phyloP scores from a whole-genome alignment of 495 filamentous ascomycete genomes.

The Lasiosphaeria hispida region DNA sequence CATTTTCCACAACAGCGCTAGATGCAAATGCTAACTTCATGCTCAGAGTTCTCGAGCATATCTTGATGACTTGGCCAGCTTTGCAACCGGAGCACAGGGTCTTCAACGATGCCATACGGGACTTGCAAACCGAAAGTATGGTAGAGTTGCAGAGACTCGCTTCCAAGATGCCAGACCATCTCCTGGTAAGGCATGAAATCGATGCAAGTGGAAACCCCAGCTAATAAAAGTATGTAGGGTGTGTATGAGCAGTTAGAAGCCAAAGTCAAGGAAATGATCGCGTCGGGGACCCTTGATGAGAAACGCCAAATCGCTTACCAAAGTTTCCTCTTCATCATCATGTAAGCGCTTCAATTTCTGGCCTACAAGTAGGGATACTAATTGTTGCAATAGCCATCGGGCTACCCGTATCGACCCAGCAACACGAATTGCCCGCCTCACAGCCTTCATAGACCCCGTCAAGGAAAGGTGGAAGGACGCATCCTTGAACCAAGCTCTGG shows the following conservation, averaged over 20 bases:
- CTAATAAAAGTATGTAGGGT: constrained; percentile 38
- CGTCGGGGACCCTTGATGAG: constrained; percentile 70
- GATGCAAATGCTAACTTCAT: constrained; percentile 75
- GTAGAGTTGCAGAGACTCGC: constrained; percentile 86
- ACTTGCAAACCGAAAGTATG: constrained; percentile 76
- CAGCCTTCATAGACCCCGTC: constrained; percentile 74
- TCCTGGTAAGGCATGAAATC: constrained; percentile 54
- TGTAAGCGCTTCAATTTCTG: constrained; percentile 48
- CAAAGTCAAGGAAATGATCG: constrained; percentile 77
- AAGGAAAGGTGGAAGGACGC: constrained; percentile 76
- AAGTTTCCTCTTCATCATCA: constrained; percentile 86
- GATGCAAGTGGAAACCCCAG: not conserved
- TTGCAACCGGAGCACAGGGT: constrained; percentile 63
- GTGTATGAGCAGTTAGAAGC: constrained; percentile 84
- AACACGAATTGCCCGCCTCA: constrained; percentile 61
- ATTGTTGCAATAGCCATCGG: constrained; percentile 59
- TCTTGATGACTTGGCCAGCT: constrained; percentile 73
- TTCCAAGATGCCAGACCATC: constrained; percentile 82
- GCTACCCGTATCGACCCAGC: constrained; percentile 68
- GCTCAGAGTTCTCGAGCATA: constrained; percentile 82
- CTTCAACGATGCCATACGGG: constrained; percentile 89
- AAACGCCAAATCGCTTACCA: constrained; percentile 64
- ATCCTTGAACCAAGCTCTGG: constrained; percentile 62
- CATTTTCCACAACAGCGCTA: constrained; percentile 80
- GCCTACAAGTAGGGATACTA: not conserved